A percentile compares a stretch with the other conserved stretches of the same genome.
These are phyloP conservation scores for Truncatella angustata DNA, from an alignment of 2,329 filamentous ascomycete species.

Conservation along the genomic window DNA sequence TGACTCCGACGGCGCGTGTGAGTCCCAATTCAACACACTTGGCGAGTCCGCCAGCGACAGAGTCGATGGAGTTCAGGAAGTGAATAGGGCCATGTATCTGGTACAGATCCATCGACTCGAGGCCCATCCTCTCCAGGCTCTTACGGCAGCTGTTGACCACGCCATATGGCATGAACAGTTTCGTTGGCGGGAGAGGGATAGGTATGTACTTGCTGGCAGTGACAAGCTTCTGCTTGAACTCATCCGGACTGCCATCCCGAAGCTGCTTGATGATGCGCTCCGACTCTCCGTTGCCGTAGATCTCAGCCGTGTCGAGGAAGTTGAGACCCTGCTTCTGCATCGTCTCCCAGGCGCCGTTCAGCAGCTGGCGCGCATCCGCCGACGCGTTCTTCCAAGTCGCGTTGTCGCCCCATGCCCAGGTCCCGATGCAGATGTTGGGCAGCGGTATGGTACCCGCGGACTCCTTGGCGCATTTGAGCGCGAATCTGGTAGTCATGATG, in stretches of 20 bases:
- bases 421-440: slow-evolving; percentile 17
- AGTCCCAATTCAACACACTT: slow-evolving; percentile 40
- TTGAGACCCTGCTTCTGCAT: slow-evolving; percentile 28
- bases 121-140: slow-evolving; percentile 34
- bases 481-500: slow-evolving; percentile 14
- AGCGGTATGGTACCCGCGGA: slow-evolving; percentile 15
- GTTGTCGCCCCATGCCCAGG: slow-evolving; percentile 17
- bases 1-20: slow-evolving; percentile 39
- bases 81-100: slow-evolving; percentile 43
- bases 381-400: slow-evolving; percentile 11
- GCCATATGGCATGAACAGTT: slow-evolving; percentile 20
- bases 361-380: slow-evolving; percentile 34
- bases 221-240: slow-evolving; percentile 26
- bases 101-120: slow-evolving; percentile 31
- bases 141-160: slow-evolving; percentile 34
- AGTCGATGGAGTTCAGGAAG: slow-evolving; percentile 32
- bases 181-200: slow-evolving; percentile 30
- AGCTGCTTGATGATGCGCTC: slow-evolving; percentile 39
- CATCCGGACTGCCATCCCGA: slow-evolving; percentile 32
- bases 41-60: slow-evolving; percentile 37
- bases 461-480: slow-evolving; percentile 16
- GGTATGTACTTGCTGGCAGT: slow-evolving; percentile 40
- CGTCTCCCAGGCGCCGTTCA: slow-evolving; percentile 25
- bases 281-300: slow-evolving; percentile 38
- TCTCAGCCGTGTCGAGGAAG: slow-evolving; percentile 43